Evolutionary conservation across 2,329 filamentous ascomycete species (phyloP).

Genomic region (Hortaea sp.): DNA sequence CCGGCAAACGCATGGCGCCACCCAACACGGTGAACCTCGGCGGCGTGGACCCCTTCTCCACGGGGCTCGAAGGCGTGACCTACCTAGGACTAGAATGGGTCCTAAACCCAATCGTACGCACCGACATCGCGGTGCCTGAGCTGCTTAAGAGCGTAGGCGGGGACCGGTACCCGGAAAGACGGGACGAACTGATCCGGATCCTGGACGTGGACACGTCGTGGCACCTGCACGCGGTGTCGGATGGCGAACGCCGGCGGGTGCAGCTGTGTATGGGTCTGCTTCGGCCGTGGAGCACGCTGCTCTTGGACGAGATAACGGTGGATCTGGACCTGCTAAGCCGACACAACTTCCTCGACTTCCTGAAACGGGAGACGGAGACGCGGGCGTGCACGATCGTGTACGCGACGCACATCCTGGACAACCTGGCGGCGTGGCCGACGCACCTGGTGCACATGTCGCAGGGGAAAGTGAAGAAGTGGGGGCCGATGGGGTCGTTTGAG

Average conservation of each 20-base stretch:
- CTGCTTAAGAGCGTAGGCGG: slow-evolving; percentile 80
- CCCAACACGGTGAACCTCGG: slow-evolving; percentile 62
- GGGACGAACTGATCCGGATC: slow-evolving; percentile 78
- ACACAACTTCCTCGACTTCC: slow-evolving; percentile 72
- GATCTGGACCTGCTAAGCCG: slow-evolving; percentile 83
- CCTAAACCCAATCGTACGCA: slow-evolving; percentile 89
- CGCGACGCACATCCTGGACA: slow-evolving; percentile 94
- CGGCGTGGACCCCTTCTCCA: slow-evolving; percentile 83
- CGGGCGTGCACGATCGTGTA: slow-evolving; percentile 89
- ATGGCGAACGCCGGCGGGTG: slow-evolving; percentile 83
- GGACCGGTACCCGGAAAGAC: slow-evolving; percentile 66
- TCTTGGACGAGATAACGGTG: slow-evolving; percentile 95
- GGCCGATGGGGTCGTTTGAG: slow-evolving; percentile 60
- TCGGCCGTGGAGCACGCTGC: slow-evolving; percentile 78
- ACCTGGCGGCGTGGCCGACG: slow-evolving; percentile 86
- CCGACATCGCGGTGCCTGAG: slow-evolving; percentile 83
- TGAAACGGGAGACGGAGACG: slow-evolving; percentile 75
- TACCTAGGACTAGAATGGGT: slow-evolving; percentile 98
- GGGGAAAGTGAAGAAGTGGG: slow-evolving; percentile 80
- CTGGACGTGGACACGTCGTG: slow-evolving; percentile 85
- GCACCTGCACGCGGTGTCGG: slow-evolving; percentile 93
- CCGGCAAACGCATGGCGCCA: slow-evolving; percentile 88
- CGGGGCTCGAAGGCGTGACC: slow-evolving; percentile 83
- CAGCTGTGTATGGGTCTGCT: slow-evolving; percentile 94
- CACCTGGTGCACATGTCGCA: slow-evolving; percentile 94